Evolutionary conservation across 306 rosid species (phyloP), one percentile per base, ranked within the genome.

Genomic region (Rosa lucieae): DNA sequence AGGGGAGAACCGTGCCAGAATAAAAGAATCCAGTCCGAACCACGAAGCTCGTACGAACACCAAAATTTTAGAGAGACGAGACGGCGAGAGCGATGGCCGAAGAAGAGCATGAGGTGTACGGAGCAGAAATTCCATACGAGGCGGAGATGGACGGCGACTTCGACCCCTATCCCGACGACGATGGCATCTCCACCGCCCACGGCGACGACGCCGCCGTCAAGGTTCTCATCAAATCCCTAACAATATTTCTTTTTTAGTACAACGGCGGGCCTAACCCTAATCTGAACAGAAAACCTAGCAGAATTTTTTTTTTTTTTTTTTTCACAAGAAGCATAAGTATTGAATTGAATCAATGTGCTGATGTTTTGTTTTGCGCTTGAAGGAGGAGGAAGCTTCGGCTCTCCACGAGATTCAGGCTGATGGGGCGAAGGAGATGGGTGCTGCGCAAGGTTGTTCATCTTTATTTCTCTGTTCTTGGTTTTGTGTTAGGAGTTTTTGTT

Each of bases 51-150:
- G 0, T 18, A 11, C 11, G 5, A 23, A 23, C 14, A 40, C 42
- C 63, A 12, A 43, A 39, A 35, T 40, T 37, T 51, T 35, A 70
- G 52, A 69, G 37, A 55, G 58, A 23, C 1, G 5, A 17, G 10
- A 55, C 26, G 14, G n/a, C 18, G 51, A 70, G 43, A 43, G 18
- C 3, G 47, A 94, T 92, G 98, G 96, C 89, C 0, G 97, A 92
- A 83, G 97, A 94, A 75, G 98, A 92, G 83, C 98, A 90, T 55
- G 98, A 94, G 91, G 97, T 94, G 20, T 92, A 92, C 89, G 98
- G 98, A 26, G 97, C 92, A 71, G 97, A 94, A 82, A 92, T 94
- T 82, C 98, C 98, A 0, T 94, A 88, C 82, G 97, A 83, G 15
- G 94, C 82, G 13, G 98, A 91, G 71, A 78, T 92, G 87, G 96